Percentiles rank a stretch among this genome's conserved stretches.
Conservation (phyloP, 352 stramenopile species). For the Pythium biforme region DNA sequence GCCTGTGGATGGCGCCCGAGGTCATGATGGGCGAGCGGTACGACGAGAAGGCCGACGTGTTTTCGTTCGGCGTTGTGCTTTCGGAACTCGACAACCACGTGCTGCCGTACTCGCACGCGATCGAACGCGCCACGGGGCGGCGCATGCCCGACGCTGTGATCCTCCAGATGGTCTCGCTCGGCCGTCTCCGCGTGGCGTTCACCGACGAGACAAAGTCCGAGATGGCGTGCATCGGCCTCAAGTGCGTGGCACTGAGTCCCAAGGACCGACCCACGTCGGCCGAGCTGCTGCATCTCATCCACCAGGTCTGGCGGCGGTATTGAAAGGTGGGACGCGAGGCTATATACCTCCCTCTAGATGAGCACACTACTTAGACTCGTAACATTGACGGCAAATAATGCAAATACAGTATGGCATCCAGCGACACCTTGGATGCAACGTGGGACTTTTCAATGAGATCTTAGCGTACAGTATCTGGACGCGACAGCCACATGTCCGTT, state of each 20-base stretch:
- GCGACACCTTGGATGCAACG: not conserved
- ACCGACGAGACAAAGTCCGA: slow-evolving; percentile 3
- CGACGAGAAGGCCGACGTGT: slow-evolving; percentile 33
- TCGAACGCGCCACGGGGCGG: slow-evolving; percentile 12
- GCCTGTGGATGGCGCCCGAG: slow-evolving; percentile 35
- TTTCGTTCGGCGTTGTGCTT: slow-evolving; percentile 33
- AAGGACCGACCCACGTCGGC: slow-evolving; percentile 14
- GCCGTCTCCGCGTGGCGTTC: slow-evolving; percentile 20
- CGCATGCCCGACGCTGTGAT: slow-evolving; percentile 16
- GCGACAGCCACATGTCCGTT: not conserved
- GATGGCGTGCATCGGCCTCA: slow-evolving; percentile 16
- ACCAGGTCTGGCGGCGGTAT: slow-evolving; percentile 10
- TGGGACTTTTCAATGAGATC: not conserved
- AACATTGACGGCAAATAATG: not conserved
- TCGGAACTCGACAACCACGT: slow-evolving; percentile 31
- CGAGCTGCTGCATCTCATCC: slow-evolving; percentile 12
- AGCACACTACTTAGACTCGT: not conserved
- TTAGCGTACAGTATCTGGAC: too few species aligned
- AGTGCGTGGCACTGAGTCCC: slow-evolving; percentile 15
- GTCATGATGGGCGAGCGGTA: slow-evolving; percentile 33
- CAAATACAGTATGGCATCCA: not conserved
- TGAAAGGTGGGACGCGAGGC: not conserved
- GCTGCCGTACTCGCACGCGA: slow-evolving; percentile 23
- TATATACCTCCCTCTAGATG: not conserved
- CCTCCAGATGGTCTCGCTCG: slow-evolving; percentile 18